Base-by-base conservation (phyloP, 208 protist species). In the Leishmania gerbilli region DNA sequence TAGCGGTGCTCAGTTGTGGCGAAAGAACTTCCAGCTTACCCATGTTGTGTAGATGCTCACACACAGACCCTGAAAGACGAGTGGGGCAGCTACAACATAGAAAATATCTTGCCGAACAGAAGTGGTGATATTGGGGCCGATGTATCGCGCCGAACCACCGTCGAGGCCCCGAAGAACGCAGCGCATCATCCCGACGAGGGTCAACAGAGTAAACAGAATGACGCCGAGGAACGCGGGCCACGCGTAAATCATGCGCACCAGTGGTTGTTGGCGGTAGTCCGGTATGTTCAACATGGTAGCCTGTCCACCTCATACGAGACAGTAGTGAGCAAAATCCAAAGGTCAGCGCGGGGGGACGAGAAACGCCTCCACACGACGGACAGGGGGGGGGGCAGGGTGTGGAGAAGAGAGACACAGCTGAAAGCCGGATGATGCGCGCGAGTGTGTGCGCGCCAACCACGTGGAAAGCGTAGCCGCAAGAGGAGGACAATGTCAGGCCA, bases 1-100 rank as follows among this genome's bases (percentile, higher is more conserved):
- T 11, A n/a, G 19, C 34, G 2, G n/a, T 1, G 24, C 45, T 72
- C 80, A 97, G 74, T 97, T 97, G 71, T 93, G 93, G 2, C 68
- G 82, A 67, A 97, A 97, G 55, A 97, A 93, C 80, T 95, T 95
- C 92, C 91, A 97, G 67, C 92, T 93, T 37, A 96, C 83, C 91
- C 91, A 96, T 42, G 87, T 91, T 2, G 76, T 84, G 78, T 93
- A 93, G 27, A 90, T 79, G 37, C 81, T 85, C 49, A 96, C 71
- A 77, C 86, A 88, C 62, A 93, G 51, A 1, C 82, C 77, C 56
- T 85, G 82, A 34, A 85, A 81, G 27, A 85, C 69, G 45, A 85
- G 77, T n/a, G 82, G 82, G 17, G 71, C 68, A 2, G 77, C 77
- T 27, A 85, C 72, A 4, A 79, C 64, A 37, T 92, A 90, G 68